A percentile compares a stretch with the other conserved stretches of the same genome.
Evolutionary conservation across 1,284 basidiomycete genomes (phyloP).

Genomic region (Sporisorium reilianum): DNA sequence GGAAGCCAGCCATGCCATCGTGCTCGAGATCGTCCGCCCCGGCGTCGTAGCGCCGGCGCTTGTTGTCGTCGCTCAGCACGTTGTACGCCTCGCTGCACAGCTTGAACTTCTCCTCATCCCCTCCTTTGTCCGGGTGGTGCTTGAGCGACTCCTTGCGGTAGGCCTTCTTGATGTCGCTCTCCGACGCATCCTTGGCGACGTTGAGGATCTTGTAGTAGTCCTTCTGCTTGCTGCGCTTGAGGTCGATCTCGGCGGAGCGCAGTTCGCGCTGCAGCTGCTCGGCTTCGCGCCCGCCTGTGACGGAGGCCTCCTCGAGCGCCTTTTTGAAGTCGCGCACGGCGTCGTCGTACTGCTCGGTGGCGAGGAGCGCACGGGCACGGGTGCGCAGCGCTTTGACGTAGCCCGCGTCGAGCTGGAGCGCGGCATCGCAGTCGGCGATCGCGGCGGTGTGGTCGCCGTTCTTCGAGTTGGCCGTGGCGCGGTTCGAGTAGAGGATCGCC

Average conservation of each 20-base stretch:
- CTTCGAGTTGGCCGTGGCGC: slow-evolving; percentile 83
- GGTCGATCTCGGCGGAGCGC: slow-evolving; percentile 59
- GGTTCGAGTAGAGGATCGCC: slow-evolving; percentile 83
- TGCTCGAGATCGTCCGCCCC: slow-evolving; percentile 65
- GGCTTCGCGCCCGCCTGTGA: slow-evolving; percentile 72
- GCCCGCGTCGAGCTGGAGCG: slow-evolving; percentile 76
- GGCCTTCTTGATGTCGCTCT: slow-evolving; percentile 82
- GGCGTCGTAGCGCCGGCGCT: slow-evolving; percentile 65
- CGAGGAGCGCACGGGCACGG: slow-evolving; percentile 81
- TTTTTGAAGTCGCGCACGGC: slow-evolving; percentile 81
- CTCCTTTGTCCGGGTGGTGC: slow-evolving; percentile 69
- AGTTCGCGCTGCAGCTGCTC: slow-evolving; percentile 76
- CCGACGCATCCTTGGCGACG: slow-evolving; percentile 78
- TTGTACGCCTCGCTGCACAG: slow-evolving; percentile 66
- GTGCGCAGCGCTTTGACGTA: slow-evolving; percentile 88
- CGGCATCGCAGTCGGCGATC: slow-evolving; percentile 78
- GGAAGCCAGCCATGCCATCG: slow-evolving; percentile 45
- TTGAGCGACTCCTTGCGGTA: slow-evolving; percentile 65
- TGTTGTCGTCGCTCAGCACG: slow-evolving; percentile 61
- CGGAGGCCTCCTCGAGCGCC: slow-evolving; percentile 76
- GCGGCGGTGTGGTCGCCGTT: slow-evolving; percentile 78
- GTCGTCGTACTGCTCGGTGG: slow-evolving; percentile 80
- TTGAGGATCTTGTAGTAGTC: slow-evolving; percentile 84
- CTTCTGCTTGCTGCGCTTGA: slow-evolving; percentile 66
- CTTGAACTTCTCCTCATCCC: slow-evolving; percentile 69